phyloP scores from a whole-genome alignment of 2,329 filamentous ascomycete species.

The Aulographum hederae region DNA sequence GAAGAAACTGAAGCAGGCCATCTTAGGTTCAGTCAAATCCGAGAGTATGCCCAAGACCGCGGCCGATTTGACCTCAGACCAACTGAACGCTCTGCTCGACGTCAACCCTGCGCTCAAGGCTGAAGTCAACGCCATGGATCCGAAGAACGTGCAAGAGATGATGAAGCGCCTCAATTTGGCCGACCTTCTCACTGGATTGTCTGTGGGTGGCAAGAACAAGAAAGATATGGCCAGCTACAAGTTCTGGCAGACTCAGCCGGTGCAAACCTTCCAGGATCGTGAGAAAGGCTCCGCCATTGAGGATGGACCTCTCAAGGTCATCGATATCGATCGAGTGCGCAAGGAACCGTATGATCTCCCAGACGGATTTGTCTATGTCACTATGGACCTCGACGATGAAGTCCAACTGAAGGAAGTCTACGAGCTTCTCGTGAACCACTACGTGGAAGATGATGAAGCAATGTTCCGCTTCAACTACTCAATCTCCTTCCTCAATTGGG shows the following conservation, averaged over 20 bases:
- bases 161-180: conserved; percentile 46
- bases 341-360: conserved; percentile 55
- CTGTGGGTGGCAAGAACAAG: conserved; percentile 17
- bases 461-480: conserved; percentile 98
- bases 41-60: conserved; percentile 10
- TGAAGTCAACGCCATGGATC: conserved; percentile 12
- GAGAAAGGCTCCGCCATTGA: conserved; percentile 22
- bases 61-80: conserved; percentile 16
- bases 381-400: conserved; percentile 66
- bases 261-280: conserved; percentile 70
- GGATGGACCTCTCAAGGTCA: conserved; percentile 71
- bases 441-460: conserved; percentile 91
- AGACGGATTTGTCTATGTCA: conserved; percentile 85
- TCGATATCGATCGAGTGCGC: conserved; percentile 60
- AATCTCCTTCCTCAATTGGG: conserved; percentile 76
- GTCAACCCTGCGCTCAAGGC: conserved; percentile 19
- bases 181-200: conserved; percentile 57
- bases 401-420: conserved; percentile 67
- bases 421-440: conserved; percentile 79
- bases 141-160: conserved; percentile 22
- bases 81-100: conserved; percentile 17
- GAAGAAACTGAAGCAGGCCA: conserved; percentile 35
- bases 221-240: conserved; percentile 97
- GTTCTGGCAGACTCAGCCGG: conserved; percentile 97
- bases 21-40: conserved; percentile 12